Evolutionary conservation across 2,329 filamentous ascomycete genomes (phyloP).

Genomic region (Neopestalotiopsis rosae): DNA sequence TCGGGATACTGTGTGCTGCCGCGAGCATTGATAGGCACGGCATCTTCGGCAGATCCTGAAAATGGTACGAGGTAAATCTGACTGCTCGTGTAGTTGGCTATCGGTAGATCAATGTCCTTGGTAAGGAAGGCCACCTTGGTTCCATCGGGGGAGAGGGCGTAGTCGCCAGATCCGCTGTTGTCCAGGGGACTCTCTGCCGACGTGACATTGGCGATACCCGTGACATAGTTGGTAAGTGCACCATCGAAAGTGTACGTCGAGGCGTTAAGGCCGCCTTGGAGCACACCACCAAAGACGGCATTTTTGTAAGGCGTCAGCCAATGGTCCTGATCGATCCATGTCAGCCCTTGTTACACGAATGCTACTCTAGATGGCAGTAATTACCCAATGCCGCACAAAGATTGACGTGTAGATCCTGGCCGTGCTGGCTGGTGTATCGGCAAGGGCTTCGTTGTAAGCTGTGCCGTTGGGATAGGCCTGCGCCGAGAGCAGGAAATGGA

Average conservation of each 20-base stretch:
- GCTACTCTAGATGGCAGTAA: conserved; percentile 15
- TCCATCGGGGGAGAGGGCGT: conserved; percentile 58
- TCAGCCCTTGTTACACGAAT: not conserved
- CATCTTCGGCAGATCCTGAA: conserved; percentile 35
- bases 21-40: conserved; percentile 39
- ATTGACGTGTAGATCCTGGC: conserved; percentile 61
- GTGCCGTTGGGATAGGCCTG: conserved; percentile 62
- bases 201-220: conserved; percentile 38
- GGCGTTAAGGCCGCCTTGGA: conserved; percentile 38
- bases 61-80: conserved; percentile 42
- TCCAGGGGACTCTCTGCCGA: conserved; percentile 52
- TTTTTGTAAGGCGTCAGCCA: conserved; percentile 62
- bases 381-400: conserved; percentile 63
- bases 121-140: conserved; percentile 56
- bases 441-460: conserved; percentile 58
- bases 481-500: conserved; percentile 50
- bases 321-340: conserved; percentile 41
- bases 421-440: conserved; percentile 49
- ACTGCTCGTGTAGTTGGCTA: conserved; percentile 56
- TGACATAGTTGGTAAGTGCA: conserved; percentile 40
- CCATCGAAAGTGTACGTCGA: conserved; percentile 34
- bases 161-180: conserved; percentile 61
- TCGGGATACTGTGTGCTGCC: conserved; percentile 35
- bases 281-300: conserved; percentile 63
- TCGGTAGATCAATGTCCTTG: conserved; percentile 59